These are phyloP conservation scores for Euphorbia lathyris DNA, from an alignment of 345 rosid genomes.

Conservation along the genomic window DNA sequence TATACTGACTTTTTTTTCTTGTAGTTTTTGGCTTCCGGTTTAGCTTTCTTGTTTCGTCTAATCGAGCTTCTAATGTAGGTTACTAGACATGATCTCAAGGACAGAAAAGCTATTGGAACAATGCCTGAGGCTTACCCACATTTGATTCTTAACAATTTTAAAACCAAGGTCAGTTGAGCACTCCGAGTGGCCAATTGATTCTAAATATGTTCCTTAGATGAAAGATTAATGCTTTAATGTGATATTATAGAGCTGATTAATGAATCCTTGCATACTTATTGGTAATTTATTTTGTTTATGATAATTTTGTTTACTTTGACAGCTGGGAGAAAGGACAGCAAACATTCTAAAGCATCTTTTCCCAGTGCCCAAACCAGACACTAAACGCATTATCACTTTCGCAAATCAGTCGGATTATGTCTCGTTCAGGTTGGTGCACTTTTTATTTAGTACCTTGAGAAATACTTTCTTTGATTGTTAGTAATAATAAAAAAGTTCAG, in stretches of 20 bases:
- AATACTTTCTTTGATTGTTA: background rate
- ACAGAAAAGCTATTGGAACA: constrained; percentile 66
- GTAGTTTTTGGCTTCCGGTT: background rate
- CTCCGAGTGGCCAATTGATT: background rate
- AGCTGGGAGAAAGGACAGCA: constrained; percentile 78
- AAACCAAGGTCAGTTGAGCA: constrained; percentile 44
- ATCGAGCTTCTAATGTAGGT: constrained; percentile 45
- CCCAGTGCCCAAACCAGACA: constrained; percentile 80
- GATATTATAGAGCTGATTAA: background rate
- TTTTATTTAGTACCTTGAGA: background rate
- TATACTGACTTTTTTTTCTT: constrained; percentile 23
- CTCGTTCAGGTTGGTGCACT: constrained; percentile 74
- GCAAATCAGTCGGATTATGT: constrained; percentile 75
- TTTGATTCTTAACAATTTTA: constrained; percentile 75
- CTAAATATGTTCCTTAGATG: background rate
- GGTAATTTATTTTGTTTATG: background rate
- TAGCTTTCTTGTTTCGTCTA: constrained; percentile 11
- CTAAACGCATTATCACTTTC: constrained; percentile 77
- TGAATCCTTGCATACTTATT: background rate
- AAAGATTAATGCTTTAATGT: background rate
- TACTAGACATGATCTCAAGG: constrained; percentile 85
- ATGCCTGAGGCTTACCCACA: constrained; percentile 96
- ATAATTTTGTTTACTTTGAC: constrained; percentile 13
- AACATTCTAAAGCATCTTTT: constrained; percentile 84
- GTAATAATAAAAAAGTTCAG: background rate